phyloP scores from a whole-genome alignment of 106 monocot genomes.

The Cymbidium sinense region DNA sequence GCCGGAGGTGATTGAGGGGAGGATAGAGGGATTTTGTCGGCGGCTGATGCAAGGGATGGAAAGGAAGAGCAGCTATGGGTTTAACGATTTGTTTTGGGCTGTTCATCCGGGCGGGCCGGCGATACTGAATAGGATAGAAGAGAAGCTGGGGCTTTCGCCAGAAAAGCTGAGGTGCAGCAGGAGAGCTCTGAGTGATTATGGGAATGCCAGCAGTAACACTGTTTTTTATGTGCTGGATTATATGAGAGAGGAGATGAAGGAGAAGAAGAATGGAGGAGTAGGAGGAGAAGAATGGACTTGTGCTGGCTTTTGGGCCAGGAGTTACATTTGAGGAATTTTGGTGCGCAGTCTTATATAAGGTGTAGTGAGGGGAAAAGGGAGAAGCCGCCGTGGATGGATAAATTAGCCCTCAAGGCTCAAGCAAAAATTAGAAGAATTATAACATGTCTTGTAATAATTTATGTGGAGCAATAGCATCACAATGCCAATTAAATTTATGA shows the following conservation, averaged over 20 bases:
- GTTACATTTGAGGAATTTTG: slow-evolving; percentile 72
- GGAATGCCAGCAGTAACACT: slow-evolving; percentile 77
- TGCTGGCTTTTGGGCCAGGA: slow-evolving; percentile 89
- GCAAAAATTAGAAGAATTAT: not conserved
- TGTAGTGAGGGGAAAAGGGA: not conserved
- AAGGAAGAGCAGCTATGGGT: slow-evolving; percentile 17
- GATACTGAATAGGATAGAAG: slow-evolving; percentile 69
- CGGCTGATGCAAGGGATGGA: slow-evolving; percentile 20
- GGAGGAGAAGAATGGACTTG: slow-evolving; percentile 28
- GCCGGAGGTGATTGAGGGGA: slow-evolving; percentile 51
- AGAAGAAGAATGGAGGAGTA: slow-evolving; percentile 3
- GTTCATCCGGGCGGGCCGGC: slow-evolving; percentile 92
- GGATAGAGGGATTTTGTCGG: slow-evolving; percentile 55
- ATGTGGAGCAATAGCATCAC: too few species aligned
- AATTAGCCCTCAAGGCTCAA: too few species aligned
- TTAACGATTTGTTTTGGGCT: slow-evolving; percentile 75
- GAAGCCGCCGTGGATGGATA: not conserved
- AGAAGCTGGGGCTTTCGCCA: slow-evolving; percentile 37
- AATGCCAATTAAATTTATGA: too few species aligned
- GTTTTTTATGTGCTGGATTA: slow-evolving; percentile 80
- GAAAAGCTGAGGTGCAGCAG: slow-evolving; percentile 63
- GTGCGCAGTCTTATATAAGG: slow-evolving; percentile 13
- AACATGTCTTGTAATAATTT: too few species aligned
- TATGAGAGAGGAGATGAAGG: slow-evolving; percentile 56
- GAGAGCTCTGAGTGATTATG: slow-evolving; percentile 66